Conservation (phyloP, 2,329 filamentous ascomycete species). For the Blastomyces silverae region DNA sequence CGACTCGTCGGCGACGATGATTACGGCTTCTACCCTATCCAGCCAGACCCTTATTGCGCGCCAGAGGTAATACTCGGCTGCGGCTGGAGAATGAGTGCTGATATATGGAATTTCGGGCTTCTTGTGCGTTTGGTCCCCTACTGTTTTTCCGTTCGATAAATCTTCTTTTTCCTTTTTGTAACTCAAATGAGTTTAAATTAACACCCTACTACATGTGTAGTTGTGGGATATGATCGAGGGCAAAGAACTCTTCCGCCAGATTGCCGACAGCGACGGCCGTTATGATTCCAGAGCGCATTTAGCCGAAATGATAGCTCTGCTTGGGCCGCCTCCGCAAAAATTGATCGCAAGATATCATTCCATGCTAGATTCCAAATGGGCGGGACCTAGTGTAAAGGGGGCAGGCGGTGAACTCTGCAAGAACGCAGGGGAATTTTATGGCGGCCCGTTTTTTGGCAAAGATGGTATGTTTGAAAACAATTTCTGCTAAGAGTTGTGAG, state of each 20-base stretch:
- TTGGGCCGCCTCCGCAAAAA: conserved; percentile 36
- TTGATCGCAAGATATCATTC: conserved; percentile 32
- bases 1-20: conserved; percentile 33
- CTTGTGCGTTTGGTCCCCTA: conserved; percentile 26
- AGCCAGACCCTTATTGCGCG: conserved; percentile 27
- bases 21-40: conserved; percentile 31
- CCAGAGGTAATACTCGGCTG: conserved; percentile 28
- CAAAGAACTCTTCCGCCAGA: conserved; percentile 28
- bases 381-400: conserved; percentile 26
- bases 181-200: conserved; percentile 20
- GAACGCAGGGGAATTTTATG: conserved; percentile 33
- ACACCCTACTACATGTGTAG: conserved; percentile 22
- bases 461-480: conserved; percentile 24
- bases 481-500: too few species aligned
- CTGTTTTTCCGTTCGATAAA: neutral
- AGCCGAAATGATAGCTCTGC: conserved; percentile 40
- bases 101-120: conserved; percentile 32
- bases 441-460: conserved; percentile 35
- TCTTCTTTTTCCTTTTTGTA: conserved; percentile 23
- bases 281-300: conserved; percentile 38
- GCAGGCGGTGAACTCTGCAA: conserved; percentile 29
- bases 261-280: conserved; percentile 27
- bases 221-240: conserved; percentile 32
- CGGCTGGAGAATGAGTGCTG: conserved; percentile 16
- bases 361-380: conserved; percentile 30